Evolutionary conservation across 139 green algal genomes (phyloP).

Genomic region (Micromonas pusilla): DNA sequence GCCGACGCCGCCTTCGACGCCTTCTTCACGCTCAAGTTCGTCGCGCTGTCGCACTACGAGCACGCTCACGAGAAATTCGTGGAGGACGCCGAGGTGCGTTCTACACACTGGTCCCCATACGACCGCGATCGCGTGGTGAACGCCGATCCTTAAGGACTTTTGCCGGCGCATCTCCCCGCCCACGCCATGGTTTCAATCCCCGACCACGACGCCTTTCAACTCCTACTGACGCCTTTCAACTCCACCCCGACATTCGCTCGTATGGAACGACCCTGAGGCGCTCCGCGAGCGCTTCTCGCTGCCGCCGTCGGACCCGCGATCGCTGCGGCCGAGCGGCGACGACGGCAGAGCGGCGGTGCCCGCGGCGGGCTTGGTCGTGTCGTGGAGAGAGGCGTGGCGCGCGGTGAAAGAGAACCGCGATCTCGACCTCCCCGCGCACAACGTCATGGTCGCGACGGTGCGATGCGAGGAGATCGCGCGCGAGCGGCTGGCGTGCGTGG

Average conservation of each 20-base stretch:
- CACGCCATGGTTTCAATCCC: no score
- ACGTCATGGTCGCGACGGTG: constrained; percentile 92
- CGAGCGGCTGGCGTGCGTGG: constrained; percentile 59
- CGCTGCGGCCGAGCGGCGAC: no score
- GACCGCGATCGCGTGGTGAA: no score
- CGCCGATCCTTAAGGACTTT: no score
- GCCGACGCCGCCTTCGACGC: constrained; percentile 55
- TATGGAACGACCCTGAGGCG: no score
- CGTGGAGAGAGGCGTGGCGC: constrained; percentile 76
- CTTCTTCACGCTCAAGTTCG: constrained; percentile 79
- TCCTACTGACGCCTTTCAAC: no score
- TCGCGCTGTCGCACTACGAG: constrained; percentile 80
- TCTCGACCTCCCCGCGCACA: constrained; percentile 95
- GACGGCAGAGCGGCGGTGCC: constrained; percentile 45
- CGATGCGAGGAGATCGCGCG: constrained; percentile 78
- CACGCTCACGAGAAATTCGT: constrained; percentile 84
- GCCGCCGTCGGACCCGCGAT: no score
- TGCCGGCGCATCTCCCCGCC: no score
- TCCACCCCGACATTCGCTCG: no score
- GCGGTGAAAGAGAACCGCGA: constrained; percentile 87
- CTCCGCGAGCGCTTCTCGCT: no score
- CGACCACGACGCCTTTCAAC: no score
- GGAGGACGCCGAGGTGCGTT: constrained; percentile 57
- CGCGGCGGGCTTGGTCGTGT: constrained; percentile 65
- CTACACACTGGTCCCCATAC: no score